Base-by-base conservation (phyloP, 108 stramenopile species). In the Cyclotella baltica region DNA sequence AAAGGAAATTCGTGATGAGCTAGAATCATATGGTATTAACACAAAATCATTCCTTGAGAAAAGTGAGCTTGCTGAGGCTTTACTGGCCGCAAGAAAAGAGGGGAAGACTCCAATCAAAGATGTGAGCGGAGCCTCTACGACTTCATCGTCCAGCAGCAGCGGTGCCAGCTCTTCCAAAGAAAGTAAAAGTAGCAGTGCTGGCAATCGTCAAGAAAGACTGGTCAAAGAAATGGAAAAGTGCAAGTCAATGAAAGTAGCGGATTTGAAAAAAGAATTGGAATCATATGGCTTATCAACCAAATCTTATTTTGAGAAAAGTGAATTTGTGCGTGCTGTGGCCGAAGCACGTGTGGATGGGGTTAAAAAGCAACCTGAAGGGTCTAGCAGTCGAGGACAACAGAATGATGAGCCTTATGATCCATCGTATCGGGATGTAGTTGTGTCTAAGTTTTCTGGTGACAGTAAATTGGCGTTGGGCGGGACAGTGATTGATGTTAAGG, bases 1-100 rank as follows among this genome's bases (percentile, higher is more conserved):
- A 0, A 79, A 75, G 20, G 88, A 90, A 16, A 80, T 92, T 29
- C 86, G 80, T 46, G 87, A 92, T 62, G 92, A 93, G 77, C 68
- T 93, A 58, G 59, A 89, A 71, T 79, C 81, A 1, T 85, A 86
- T n/a, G 92, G 92, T 8, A 86, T 93, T 43, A 63, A 81, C 4
- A 93, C 92, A 2, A 81, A 76, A 51, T 71, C 85, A 20, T 93
- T 93, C 69, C 84, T 93, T 53, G 92, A 93, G 70, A 95, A 93
- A 72, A 87, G 67, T 18, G 92, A 95, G 75, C 69, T 95, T 30
- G 86, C 89, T 0, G 73, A 89, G 20, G 94, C 94, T 22, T 59
- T 91, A 23, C 58, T 77, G 23, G 77, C 86, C 64, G 94, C 94
- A 4, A 64, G 94, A 67, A 79, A 81, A 5, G 90, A 93, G 64